A percentile compares a stretch with the other conserved stretches of the same genome.
Evolutionary conservation across 1,139 yeast species (phyloP).

Genomic region (Yamadazyma epiphylla): DNA sequence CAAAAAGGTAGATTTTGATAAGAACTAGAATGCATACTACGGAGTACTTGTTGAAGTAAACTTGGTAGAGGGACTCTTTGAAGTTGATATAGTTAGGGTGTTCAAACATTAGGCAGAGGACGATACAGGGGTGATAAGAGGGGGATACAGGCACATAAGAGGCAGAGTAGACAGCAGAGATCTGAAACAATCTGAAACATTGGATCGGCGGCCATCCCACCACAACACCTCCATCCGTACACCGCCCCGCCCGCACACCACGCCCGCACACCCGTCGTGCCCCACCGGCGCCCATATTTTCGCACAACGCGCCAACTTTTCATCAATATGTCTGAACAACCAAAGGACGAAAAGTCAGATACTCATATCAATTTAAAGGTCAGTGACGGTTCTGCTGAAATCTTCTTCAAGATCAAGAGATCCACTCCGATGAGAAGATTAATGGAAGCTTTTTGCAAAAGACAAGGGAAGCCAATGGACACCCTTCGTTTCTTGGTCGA

Average conservation of each 20-base stretch:
- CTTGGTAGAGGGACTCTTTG: constrained; percentile 50
- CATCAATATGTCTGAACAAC: constrained; percentile 12
- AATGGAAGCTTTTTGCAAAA: constrained; percentile 97
- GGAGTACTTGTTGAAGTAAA: constrained; percentile 57
- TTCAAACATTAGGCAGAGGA: not conserved
- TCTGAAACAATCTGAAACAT: constrained; percentile 4
- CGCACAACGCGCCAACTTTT: not conserved
- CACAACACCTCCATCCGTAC: not conserved
- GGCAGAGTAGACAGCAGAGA: not conserved
- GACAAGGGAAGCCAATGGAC: constrained; percentile 87
- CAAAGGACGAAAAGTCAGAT: constrained; percentile 54
- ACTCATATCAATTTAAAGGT: constrained; percentile 90
- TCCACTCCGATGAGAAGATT: constrained; percentile 90
- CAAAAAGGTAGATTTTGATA: constrained; percentile 48
- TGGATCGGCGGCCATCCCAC: no score
- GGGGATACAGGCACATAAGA: not conserved
- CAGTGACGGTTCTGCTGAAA: constrained; percentile 89
- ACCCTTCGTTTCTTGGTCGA: constrained; percentile 88
- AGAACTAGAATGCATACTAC: constrained; percentile 41
- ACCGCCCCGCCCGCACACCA: not conserved
- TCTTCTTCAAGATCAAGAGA: constrained; percentile 91
- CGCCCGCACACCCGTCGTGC: not conserved
- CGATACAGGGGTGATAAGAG: not conserved
- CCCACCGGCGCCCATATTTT: not conserved
- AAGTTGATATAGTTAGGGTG: constrained; percentile 22